Base-by-base conservation (phyloP, 768 basidiomycete genomes). In the Rhodosporidiobolus odoratus region DNA sequence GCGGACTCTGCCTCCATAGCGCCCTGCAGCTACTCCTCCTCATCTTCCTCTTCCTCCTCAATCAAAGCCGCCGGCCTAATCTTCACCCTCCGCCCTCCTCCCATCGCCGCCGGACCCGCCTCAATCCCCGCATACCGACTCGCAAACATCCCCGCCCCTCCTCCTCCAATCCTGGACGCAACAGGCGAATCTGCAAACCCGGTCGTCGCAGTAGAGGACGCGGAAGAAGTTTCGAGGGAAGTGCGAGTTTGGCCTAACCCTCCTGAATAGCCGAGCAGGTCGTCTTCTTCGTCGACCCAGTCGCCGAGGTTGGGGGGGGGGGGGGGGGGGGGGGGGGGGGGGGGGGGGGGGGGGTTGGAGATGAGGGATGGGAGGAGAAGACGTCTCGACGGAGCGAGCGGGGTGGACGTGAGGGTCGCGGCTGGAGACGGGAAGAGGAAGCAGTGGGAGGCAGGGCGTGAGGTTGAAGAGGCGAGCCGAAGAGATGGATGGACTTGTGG, bases 401-500 rank as follows among this genome's bases (percentile, higher is more conserved):
- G n/a, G n/a, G n/a, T n/a, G n/a, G n/a, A n/a, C n/a, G n/a, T n/a
- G n/a, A n/a, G n/a, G n/a, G n/a, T n/a, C n/a, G n/a, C n/a, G n/a
- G n/a, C n/a, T n/a, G n/a, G n/a, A n/a, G n/a, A n/a, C n/a, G n/a
- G n/a, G 19, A 16, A 3, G 58, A 16, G 32, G 60, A 48, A 6
- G 53, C 21, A 2, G 66, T 27, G 17, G n/a, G 66, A 0, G 72
- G 72, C 54, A 41, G 45, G 4, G 66, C 43, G 23, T 30, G 69
- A 1, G 75, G 72, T 57, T 71, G 70, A 0, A 58, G 37, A 1
- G 77, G 77, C 21, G 77, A 72, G 52, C 73, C 72, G 43, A 77
- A 77, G 53, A 75, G 62, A 58, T 75, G 74, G 25, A 67, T 71
- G 25, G 64, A 37, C 62, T 76, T 75, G 73, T 77, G 76, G 15